These are phyloP conservation scores for Melampsora larici-populina DNA, from an alignment of 1,284 basidiomycete genomes.

Conservation along the genomic window DNA sequence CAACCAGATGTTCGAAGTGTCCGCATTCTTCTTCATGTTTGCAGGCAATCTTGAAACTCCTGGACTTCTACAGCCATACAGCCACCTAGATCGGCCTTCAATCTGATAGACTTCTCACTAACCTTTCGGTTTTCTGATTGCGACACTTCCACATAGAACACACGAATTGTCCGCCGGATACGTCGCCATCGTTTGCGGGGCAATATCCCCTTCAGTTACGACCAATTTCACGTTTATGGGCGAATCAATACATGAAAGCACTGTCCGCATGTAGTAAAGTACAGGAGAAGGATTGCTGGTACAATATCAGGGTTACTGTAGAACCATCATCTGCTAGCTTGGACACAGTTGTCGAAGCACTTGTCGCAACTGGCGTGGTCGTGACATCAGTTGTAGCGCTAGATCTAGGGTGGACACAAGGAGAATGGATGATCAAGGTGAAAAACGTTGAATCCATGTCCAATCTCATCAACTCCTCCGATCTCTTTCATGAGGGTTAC, in stretches of 20 bases:
- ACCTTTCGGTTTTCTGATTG: too few species aligned
- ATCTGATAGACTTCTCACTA: too few species aligned
- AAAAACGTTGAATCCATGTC: not conserved
- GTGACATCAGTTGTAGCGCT: not conserved
- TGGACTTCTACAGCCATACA: too few species aligned
- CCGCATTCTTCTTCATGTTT: too few species aligned
- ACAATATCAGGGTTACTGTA: not conserved
- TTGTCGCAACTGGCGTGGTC: not conserved
- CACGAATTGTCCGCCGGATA: too few species aligned
- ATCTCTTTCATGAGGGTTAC: not conserved
- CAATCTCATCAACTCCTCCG: not conserved
- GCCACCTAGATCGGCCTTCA: too few species aligned
- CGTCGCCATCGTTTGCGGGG: too few species aligned
- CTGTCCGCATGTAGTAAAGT: not conserved
- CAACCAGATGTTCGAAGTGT: too few species aligned
- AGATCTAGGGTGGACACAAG: conserved; percentile 2
- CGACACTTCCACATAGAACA: too few species aligned
- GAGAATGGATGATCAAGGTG: conserved; percentile 15
- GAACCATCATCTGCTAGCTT: not conserved
- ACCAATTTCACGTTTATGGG: not conserved
- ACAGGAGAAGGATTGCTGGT: not conserved
- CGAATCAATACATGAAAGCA: not conserved
- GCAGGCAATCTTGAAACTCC: too few species aligned
- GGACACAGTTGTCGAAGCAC: not conserved
- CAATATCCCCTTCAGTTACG: not conserved